Base-by-base conservation (phyloP, 2,329 filamentous ascomycete genomes). In the Claviceps monticola region DNA sequence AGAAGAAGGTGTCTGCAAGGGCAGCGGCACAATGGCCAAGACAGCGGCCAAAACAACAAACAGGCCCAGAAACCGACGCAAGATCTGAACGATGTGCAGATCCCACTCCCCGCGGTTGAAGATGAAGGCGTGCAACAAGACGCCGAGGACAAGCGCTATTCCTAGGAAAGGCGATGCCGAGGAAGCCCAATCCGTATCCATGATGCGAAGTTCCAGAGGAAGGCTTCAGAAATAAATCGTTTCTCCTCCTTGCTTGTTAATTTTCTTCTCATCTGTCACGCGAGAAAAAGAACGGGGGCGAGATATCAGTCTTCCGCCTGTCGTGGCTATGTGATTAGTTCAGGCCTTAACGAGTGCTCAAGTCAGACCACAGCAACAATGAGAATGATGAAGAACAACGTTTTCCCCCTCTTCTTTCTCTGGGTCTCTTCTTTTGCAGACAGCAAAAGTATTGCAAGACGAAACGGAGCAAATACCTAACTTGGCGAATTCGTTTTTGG, bases 111-210 rank as follows among this genome's bases (percentile, higher is more conserved):
- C 60, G 2, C 53, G 48, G 1, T 58, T 56, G 42, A 61, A 62
- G 6, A 55, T 29, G 37, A 58, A 53, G 14, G 55, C 21, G 26
- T 64, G 62, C 7, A 51, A 11, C 16, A 47, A 11, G 17, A 52
- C 7, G 7, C 58, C 57, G 5, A 42, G 21, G 26, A 48, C 2
- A 4, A 61, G 72, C 34, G 64, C 71, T 5, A 70, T 74, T 7
- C 21, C n/a, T n/a, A 49, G 6, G 37, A 29, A 29, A 17, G 47
- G 47, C 23, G 37, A 42, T 6, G 47, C 16, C 5, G 5, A n/a
- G 4, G 38, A 3, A 4, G 47, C 37, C 47, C 23, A 42, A 7
- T 9, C 46, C 16, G 13, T 23, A 19, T 17, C 5, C 3, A 8
- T 38, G 17, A 38, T 46, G 9, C 5, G 2, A 3, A 36, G 5